Conservation (phyloP, 805 yeast genomes). For the Suhomyces sp. region DNA sequence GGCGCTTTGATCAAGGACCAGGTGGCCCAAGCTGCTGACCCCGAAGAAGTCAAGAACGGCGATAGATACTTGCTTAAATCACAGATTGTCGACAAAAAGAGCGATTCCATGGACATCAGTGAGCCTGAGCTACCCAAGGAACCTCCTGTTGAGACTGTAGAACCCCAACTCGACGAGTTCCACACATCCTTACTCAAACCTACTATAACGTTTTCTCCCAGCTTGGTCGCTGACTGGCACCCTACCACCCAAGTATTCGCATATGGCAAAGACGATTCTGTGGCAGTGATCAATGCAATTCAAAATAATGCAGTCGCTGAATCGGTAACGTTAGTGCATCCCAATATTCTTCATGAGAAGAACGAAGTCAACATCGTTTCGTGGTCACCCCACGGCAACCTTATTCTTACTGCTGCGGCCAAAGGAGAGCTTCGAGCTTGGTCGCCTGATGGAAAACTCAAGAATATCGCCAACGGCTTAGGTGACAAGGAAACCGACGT, state of each 20-base stretch:
- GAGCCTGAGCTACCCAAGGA: background rate
- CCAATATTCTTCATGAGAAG: slow-evolving; percentile 15
- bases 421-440: slow-evolving; percentile 79
- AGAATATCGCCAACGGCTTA: slow-evolving; percentile 39
- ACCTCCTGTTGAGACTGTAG: background rate
- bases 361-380: slow-evolving; percentile 35
- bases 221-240: slow-evolving; percentile 55
- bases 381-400: slow-evolving; percentile 69
- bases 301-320: slow-evolving; percentile 26
- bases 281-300: slow-evolving; percentile 45
- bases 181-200: slow-evolving; percentile 39
- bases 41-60: slow-evolving; percentile 14
- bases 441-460: slow-evolving; percentile 66
- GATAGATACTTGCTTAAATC: slow-evolving; percentile 1
- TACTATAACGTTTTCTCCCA: slow-evolving; percentile 36
- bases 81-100: background rate
- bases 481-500: slow-evolving; percentile 2
- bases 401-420: slow-evolving; percentile 60
- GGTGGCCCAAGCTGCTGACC: slow-evolving; percentile 11
- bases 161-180: background rate
- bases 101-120: background rate
- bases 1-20: slow-evolving; percentile 51
- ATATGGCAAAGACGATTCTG: slow-evolving; percentile 50
- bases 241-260: slow-evolving; percentile 51
- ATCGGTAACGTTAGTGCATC: slow-evolving; percentile 30